phyloP scores from a whole-genome alignment of 306 rosid genomes.

The Crotalaria pallida region DNA sequence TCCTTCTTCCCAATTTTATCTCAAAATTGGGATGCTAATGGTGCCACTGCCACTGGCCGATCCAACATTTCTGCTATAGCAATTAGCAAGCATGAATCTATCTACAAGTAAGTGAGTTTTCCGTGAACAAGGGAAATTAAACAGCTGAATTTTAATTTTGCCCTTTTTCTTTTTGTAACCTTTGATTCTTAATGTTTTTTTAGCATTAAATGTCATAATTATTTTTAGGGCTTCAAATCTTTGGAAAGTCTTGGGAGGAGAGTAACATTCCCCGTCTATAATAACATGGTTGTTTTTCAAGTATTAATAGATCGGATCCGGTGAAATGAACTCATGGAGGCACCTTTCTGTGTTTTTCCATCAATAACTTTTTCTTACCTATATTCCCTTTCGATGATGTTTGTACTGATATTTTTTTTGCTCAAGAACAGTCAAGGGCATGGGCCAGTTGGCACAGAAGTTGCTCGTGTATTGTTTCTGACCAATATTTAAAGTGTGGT shows the following conservation, averaged over 20 bases:
- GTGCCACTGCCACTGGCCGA: constrained; percentile 24
- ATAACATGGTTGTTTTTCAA: constrained; percentile 10
- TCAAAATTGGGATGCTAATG: constrained; percentile 56
- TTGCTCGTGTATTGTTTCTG: constrained; percentile 34
- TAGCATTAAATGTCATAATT: not conserved
- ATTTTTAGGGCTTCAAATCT: constrained; percentile 40
- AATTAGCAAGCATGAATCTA: constrained; percentile 34
- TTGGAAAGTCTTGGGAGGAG: constrained; percentile 49
- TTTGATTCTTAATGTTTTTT: not conserved
- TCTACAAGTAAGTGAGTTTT: constrained; percentile 28
- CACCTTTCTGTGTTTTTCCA: constrained; percentile 14
- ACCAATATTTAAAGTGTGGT: constrained; percentile 35
- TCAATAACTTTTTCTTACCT: constrained; percentile 26
- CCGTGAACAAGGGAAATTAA: not conserved
- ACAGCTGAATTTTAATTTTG: not conserved
- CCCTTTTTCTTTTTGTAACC: not conserved
- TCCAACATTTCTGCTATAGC: constrained; percentile 30
- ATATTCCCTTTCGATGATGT: constrained; percentile 23
- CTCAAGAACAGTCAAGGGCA: constrained; percentile 21
- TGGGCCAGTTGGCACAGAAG: constrained; percentile 32
- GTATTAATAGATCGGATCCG: not conserved
- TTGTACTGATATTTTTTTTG: constrained; percentile 21
- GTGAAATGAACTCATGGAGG: constrained; percentile 21
- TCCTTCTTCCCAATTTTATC: constrained; percentile 42
- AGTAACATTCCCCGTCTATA: constrained; percentile 29